Evolutionary conservation across 2,329 filamentous ascomycete genomes (phyloP).

Genomic region (Neonectria hederae): DNA sequence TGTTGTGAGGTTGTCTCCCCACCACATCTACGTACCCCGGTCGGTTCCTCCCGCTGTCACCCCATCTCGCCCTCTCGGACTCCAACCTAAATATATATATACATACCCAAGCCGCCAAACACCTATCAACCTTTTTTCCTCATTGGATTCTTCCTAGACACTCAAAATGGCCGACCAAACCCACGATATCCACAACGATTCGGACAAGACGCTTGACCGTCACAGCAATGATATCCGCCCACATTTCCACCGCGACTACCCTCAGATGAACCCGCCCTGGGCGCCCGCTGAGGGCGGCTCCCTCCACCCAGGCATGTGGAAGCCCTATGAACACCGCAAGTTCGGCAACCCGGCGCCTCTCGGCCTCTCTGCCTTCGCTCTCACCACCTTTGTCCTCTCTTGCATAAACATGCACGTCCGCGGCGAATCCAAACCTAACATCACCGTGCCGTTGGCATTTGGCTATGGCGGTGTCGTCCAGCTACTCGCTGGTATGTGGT

Average conservation of each 20-base stretch:
- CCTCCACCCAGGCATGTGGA: slow-evolving; percentile 76
- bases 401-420: slow-evolving; percentile 75
- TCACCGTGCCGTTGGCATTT: slow-evolving; percentile 75
- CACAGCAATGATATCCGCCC: slow-evolving; percentile 28
- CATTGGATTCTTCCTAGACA: slow-evolving; percentile 4
- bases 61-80: slow-evolving; percentile 8
- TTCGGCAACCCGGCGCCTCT: slow-evolving; percentile 83
- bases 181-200: slow-evolving; percentile 35
- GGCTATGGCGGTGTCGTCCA: slow-evolving; percentile 80
- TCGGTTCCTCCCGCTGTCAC: slow-evolving; percentile 17
- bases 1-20: slow-evolving; percentile 7
- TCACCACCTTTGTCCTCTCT: slow-evolving; percentile 84
- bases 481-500: slow-evolving; percentile 88
- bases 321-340: slow-evolving; percentile 71
- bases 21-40: slow-evolving; percentile 15
- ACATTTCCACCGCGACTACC: slow-evolving; percentile 40
- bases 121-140: neutral
- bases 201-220: slow-evolving; percentile 40
- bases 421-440: slow-evolving; percentile 67
- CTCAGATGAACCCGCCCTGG: slow-evolving; percentile 34
- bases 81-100: slow-evolving; percentile 13
- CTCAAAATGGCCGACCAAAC: slow-evolving; percentile 37
- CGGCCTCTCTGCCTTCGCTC: slow-evolving; percentile 80
- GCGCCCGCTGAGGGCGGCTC: slow-evolving; percentile 72
- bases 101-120: slow-evolving; percentile 7